A percentile compares a stretch with the other conserved stretches of the same genome.
phyloP scores from a whole-genome alignment of 1,139 yeast species.

The Hemisphaericaspora xylofermentans region DNA sequence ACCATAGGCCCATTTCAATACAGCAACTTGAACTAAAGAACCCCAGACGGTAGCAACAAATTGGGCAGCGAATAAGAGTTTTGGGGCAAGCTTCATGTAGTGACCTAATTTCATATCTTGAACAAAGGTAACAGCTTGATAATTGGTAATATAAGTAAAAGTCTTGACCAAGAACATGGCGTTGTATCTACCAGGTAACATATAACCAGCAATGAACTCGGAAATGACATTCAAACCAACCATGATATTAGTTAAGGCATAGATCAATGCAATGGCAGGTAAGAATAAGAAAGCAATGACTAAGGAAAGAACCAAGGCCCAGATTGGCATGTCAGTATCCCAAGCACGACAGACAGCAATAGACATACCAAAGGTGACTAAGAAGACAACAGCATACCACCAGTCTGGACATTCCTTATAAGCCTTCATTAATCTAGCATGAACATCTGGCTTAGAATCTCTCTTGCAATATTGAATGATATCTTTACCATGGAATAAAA shows the following conservation, averaged over 20 bases:
- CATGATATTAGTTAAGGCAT: constrained; percentile 41
- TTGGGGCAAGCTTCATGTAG: constrained; percentile 53
- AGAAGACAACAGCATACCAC: constrained; percentile 57
- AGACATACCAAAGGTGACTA: constrained; percentile 39
- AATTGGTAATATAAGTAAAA: constrained; percentile 50
- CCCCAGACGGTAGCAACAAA: constrained; percentile 48
- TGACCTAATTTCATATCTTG: constrained; percentile 57
- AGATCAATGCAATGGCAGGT: constrained; percentile 45
- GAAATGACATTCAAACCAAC: constrained; percentile 49
- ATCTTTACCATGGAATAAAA: constrained; percentile 55
- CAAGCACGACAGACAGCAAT: constrained; percentile 40
- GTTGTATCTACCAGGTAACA: constrained; percentile 48
- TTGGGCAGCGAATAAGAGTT: constrained; percentile 45
- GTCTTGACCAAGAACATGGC: constrained; percentile 51
- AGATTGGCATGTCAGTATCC: constrained; percentile 46
- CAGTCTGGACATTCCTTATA: constrained; percentile 66
- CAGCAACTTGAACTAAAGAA: constrained; percentile 44
- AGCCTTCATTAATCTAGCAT: constrained; percentile 56
- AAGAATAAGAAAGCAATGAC: constrained; percentile 41
- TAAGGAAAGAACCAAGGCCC: constrained; percentile 38
- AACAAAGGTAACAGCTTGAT: constrained; percentile 53
- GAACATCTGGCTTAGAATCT: constrained; percentile 56
- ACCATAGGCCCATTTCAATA: constrained; percentile 44
- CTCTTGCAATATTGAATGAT: constrained; percentile 45
- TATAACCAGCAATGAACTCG: constrained; percentile 46